Base-by-base conservation (phyloP, 2,329 filamentous ascomycete species). In the Scedosporium minutisporum region DNA sequence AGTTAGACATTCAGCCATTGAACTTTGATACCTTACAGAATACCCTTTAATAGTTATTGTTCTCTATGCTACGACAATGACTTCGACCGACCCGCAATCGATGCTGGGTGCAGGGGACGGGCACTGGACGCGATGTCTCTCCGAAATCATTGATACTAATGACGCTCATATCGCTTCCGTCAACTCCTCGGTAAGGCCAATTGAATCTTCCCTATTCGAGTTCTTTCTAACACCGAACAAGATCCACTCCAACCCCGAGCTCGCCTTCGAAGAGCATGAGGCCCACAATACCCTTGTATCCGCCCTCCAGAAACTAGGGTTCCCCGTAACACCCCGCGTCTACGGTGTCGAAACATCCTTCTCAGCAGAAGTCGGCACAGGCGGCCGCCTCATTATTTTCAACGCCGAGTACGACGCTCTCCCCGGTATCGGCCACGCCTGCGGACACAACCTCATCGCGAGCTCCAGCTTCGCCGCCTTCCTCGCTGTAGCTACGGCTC, bases 361-460 rank as follows among this genome's bases (percentile, higher is more conserved):
- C 57, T 68, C 70, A 41, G 70, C 69, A 25, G 66, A 67, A 6
- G 62, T 63, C 51, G 71, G 71, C 27, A 65, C 66, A 7, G 71
- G 69, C 23, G 71, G 71, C 63, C 65, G 68, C n/a, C 64, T 73
- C 1, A 69, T 75, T 57, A 67, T 72, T n/a, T 71, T 73, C 66
- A 72, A 70, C 59, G 70, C 69, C 33, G 74, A 76, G 67, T 80
- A 81, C 63, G 80, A 82, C 64, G 79, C 78, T 0, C 71, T 80
- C 0, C 77, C 77, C 0, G 71, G 70, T 1, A 78, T 79, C n/a
- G 77, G 77, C 5, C 77, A 80, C 58, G 76, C 74, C 1, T 79
- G 77, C 65, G 77, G 77, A 2, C 77, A 79, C 67, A 80, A 79
- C 63, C 69, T 79, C 10, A 79, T 79, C 61, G 75, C 77, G 4